Evolutionary conservation across 805 yeast species (phyloP).

Genomic region (Scheffersomyces lignosus): DNA sequence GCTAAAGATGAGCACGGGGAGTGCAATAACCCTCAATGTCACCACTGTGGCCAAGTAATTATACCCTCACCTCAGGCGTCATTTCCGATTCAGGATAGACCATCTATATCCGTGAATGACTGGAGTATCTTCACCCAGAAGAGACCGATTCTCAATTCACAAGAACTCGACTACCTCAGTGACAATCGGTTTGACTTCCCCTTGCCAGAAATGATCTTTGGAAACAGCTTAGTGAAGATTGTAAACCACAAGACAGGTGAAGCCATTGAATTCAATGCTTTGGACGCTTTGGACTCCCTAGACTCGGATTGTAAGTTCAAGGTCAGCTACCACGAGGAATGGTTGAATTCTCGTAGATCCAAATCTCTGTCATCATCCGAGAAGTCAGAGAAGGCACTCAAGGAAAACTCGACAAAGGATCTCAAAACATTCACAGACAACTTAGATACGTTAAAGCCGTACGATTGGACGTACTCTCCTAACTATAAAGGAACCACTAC

Average conservation of each 20-base stretch:
- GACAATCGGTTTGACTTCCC: constrained; percentile 66
- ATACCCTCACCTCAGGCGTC: constrained; percentile 76
- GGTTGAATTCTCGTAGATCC: constrained; percentile 51
- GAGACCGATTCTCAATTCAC: constrained; percentile 73
- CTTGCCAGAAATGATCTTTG: constrained; percentile 97
- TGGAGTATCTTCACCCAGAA: constrained; percentile 78
- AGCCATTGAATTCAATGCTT: constrained; percentile 68
- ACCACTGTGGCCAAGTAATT: constrained; percentile 67
- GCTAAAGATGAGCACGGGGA: constrained; percentile 39
- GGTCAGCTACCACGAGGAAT: constrained; percentile 85
- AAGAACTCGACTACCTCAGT: constrained; percentile 71
- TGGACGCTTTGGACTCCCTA: constrained; percentile 60
- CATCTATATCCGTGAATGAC: constrained; percentile 65
- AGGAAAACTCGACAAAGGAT: constrained; percentile 23
- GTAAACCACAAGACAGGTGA: constrained; percentile 34
- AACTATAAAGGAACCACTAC: constrained; percentile 63
- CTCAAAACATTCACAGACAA: constrained; percentile 39
- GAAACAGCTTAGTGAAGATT: constrained; percentile 67
- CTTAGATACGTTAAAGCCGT: constrained; percentile 72
- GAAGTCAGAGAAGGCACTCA: constrained; percentile 25
- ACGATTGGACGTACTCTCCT: constrained; percentile 96
- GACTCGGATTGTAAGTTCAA: constrained; percentile 37
- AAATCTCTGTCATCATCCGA: constrained; percentile 18
- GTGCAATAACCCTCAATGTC: constrained; percentile 51
- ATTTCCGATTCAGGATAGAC: constrained; percentile 61